A percentile compares a stretch with the other conserved stretches of the same genome.
phyloP scores from a whole-genome alignment of 2,329 filamentous ascomycete species.

The Cercospora beticola region DNA sequence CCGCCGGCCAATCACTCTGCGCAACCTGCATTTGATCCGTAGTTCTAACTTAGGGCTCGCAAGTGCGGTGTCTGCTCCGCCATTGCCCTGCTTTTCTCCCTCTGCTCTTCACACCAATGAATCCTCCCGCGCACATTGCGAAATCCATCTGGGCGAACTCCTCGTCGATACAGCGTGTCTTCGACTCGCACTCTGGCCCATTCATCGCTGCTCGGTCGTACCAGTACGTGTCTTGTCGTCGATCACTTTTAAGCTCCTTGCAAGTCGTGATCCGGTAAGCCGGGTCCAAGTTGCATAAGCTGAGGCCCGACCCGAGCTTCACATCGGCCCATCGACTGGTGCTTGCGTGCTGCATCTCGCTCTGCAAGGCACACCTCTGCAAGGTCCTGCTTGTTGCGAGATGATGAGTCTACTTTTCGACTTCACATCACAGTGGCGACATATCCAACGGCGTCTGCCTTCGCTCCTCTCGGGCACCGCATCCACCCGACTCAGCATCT shows the following conservation, averaged over 20 bases:
- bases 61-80: conserved; percentile 6
- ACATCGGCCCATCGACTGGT: neutral
- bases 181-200: neutral
- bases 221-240: neutral
- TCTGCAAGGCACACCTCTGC: neutral
- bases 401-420: neutral
- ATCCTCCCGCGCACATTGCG: neutral
- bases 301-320: neutral
- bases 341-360: neutral
- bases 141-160: neutral
- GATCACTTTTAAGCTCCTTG: neutral
- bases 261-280: neutral
- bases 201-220: neutral
- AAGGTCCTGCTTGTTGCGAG: neutral
- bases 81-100: neutral
- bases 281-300: neutral
- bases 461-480: neutral
- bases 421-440: neutral
- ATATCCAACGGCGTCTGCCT: neutral
- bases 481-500: neutral
- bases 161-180: neutral
- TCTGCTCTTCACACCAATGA: neutral
- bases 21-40: neutral
- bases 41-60: too few relatives aligned
- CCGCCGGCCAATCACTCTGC: neutral